Evolutionary conservation across 371 early-diverging fungal species (phyloP).

Genomic region (Mucor saturninus): DNA sequence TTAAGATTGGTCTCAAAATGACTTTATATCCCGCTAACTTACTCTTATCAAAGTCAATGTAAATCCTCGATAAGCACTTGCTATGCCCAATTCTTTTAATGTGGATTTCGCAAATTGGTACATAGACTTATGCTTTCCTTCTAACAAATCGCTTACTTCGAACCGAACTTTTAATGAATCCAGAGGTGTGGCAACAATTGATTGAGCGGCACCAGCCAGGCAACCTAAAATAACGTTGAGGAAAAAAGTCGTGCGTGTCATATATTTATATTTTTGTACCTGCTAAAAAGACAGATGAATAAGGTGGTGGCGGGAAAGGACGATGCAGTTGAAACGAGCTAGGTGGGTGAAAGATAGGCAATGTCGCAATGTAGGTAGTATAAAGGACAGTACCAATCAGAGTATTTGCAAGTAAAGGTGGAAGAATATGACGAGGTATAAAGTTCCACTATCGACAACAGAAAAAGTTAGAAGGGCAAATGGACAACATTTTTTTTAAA

Average conservation of each 20-base stretch:
- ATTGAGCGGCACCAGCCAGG: constrained; percentile 76
- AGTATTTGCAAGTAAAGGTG: constrained; percentile 77
- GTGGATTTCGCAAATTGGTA: constrained; percentile 69
- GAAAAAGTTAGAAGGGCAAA: neutral
- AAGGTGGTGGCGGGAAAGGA: constrained; percentile 66
- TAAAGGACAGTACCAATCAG: constrained; percentile 73
- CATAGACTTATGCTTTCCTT: constrained; percentile 76
- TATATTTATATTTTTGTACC: constrained; percentile 32
- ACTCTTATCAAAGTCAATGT: constrained; percentile 69
- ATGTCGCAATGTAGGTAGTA: constrained; percentile 60
- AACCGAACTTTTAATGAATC: constrained; percentile 78
- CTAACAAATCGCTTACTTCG: constrained; percentile 74
- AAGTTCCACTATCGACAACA: constrained; percentile 54
- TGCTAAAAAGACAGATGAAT: constrained; percentile 61
- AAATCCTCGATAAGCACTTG: constrained; percentile 75
- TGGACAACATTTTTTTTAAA: neutral
- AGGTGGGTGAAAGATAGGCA: constrained; percentile 64
- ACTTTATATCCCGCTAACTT: neutral
- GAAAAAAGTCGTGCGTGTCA: neutral
- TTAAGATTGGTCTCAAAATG: neutral
- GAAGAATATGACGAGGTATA: constrained; percentile 73
- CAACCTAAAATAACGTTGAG: constrained; percentile 46
- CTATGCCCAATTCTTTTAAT: constrained; percentile 63
- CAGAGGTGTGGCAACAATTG: constrained; percentile 75
- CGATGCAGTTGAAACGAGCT: constrained; percentile 59